These are phyloP conservation scores for Penicillium glabrum DNA, from an alignment of 2,329 filamentous ascomycete species.

Conservation along the genomic window DNA sequence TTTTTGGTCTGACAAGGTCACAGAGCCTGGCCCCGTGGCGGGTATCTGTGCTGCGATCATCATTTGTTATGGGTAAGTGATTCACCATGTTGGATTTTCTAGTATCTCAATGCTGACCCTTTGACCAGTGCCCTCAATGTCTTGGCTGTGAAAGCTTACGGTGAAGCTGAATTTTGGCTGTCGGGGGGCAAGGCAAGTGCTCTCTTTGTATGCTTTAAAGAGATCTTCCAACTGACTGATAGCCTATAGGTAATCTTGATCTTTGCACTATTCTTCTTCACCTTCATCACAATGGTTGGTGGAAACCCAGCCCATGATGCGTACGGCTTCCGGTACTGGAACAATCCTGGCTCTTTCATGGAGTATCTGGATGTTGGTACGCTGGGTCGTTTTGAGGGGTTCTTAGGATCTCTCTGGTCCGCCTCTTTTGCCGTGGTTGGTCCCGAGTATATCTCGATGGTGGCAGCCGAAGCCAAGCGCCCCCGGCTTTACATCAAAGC, in stretches of 20 bases:
- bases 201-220: neutral
- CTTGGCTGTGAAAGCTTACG: constrained; percentile 68
- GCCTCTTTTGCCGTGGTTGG: constrained; percentile 65
- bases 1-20: constrained; percentile 40
- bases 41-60: constrained; percentile 33
- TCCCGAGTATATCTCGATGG: constrained; percentile 62
- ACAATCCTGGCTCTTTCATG: constrained; percentile 64
- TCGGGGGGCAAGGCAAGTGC: constrained; percentile 50
- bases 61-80: constrained; percentile 26
- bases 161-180: constrained; percentile 59
- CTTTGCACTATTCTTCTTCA: constrained; percentile 67
- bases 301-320: constrained; percentile 70
- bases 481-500: constrained; percentile 67
- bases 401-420: constrained; percentile 70
- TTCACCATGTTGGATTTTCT: neutral
- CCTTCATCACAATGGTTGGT: constrained; percentile 77
- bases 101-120: neutral
- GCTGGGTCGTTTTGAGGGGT: constrained; percentile 55
- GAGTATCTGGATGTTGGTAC: constrained; percentile 61
- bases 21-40: constrained; percentile 30
- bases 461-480: constrained; percentile 67
- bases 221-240: neutral
- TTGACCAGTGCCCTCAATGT: constrained; percentile 59
- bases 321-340: constrained; percentile 69
- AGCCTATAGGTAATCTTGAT: constrained; percentile 58